These are phyloP conservation scores for Phylloporus rhodoxanthus DNA, from an alignment of 768 basidiomycete genomes.

Conservation along the genomic window DNA sequence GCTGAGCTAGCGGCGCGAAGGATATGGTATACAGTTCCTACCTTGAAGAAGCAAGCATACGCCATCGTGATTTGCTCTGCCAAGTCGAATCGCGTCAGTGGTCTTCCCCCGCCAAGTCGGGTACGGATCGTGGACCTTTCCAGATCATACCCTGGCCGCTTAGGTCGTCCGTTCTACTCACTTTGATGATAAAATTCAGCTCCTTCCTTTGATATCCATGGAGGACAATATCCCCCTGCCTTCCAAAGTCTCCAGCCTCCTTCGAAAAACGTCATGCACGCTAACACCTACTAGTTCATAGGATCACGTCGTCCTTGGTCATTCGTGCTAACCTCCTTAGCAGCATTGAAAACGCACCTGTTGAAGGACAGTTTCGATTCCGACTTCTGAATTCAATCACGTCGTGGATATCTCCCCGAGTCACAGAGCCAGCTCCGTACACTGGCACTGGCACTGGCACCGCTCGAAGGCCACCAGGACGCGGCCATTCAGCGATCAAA, in stretches of 20 bases:
- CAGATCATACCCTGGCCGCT: background rate
- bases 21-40: background rate
- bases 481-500: background rate
- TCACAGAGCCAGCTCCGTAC: background rate
- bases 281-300: background rate
- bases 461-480: background rate
- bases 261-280: background rate
- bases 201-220: background rate
- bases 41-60: background rate
- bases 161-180: background rate
- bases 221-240: background rate
- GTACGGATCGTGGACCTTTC: background rate
- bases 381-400: constrained; percentile 3
- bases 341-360: background rate
- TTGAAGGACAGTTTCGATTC: background rate
- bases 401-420: background rate
- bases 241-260: background rate
- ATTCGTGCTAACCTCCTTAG: background rate
- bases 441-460: constrained; percentile 2
- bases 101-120: background rate
- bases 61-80: background rate
- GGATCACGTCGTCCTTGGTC: background rate
- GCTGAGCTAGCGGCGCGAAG: background rate
- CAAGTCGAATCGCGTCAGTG: background rate
- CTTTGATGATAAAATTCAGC: background rate